Evolutionary conservation across 2,329 filamentous ascomycete species (phyloP), one percentile per base, ranked within the genome.

Genomic region (Claviceps pusilla): DNA sequence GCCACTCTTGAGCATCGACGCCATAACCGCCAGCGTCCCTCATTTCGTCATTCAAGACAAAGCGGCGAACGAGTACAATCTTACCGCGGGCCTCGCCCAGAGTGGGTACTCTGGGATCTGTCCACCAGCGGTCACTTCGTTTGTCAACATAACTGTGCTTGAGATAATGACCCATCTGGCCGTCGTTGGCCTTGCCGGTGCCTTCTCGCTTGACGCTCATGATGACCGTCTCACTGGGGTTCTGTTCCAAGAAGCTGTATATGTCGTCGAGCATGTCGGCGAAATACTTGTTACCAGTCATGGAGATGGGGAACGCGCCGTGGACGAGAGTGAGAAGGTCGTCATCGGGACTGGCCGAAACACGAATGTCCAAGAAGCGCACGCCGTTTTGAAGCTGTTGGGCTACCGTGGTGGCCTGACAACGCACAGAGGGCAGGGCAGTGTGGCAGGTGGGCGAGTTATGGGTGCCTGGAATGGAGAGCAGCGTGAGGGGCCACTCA

Each of bases 381-480:
- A 97, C 86, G 33, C 93, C 93, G 66, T 95, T 91, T 55, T 83
- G 76, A 33, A 98, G 80, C 69, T 98, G 93, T 53, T 84, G 80
- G 50, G 76, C 74, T 5, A 94, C 77, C 57, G 80, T 75, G 19
- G 90, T 88, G 39, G 87, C 84, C 71, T 98, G 93, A 69, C 93
- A 97, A 43, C 93, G 86, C 42, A 97, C 93, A 1, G 89, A 95
- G 1, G 93, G 93, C 5, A 96, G 78, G 12, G 93, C 90, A 50
- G 80, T 78, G 73, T 94, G 78, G 71, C 80, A 85, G 10, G 90
- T 94, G 7, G 93, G 88, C 19, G 87, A 88, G 71, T 98, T 97
- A 74, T 98, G 93, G 0, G 93, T 96, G 59, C 93, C 93, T 0
- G 93, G 93, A 58, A 97, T 93, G 51, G 86, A 93, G 51, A 98